Percentiles rank a stretch among this genome's conserved stretches.
Evolutionary conservation across 2,329 filamentous ascomycete species (phyloP).

Genomic region (Eutypa lata): DNA sequence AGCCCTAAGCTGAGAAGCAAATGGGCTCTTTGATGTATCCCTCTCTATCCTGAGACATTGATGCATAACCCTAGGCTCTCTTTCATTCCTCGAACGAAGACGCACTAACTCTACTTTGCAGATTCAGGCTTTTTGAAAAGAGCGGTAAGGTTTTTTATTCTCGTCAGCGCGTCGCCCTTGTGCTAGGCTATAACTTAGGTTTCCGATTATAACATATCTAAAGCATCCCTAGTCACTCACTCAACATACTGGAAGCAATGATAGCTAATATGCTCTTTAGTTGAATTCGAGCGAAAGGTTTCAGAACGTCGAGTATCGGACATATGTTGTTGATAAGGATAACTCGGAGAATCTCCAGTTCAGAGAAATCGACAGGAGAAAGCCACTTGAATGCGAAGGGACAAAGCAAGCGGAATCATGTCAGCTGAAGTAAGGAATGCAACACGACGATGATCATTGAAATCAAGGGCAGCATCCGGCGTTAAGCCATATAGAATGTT

Average conservation of each 20-base stretch:
- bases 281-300: constrained; percentile 7
- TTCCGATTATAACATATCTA: too few species aligned
- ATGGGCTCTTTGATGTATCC: too few species aligned
- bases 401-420: background rate
- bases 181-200: too few species aligned
- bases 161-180: too few species aligned
- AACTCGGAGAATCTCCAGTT: constrained; percentile 13
- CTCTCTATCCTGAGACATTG: too few species aligned
- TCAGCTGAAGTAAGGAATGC: background rate
- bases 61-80: too few species aligned
- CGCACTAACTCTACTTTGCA: background rate
- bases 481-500: constrained; percentile 18
- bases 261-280: background rate
- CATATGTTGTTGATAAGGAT: constrained; percentile 18
- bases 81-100: too few species aligned
- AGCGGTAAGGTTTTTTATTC: background rate
- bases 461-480: too few species aligned
- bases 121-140: background rate
- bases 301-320: constrained; percentile 26
- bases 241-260: background rate
- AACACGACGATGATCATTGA: background rate
- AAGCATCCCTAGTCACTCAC: background rate
- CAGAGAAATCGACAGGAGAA: constrained; percentile 9
- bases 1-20: too few species aligned
- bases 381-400: constrained; percentile 1